Base-by-base conservation (phyloP, 805 yeast genomes). In the Teunomyces stri region DNA sequence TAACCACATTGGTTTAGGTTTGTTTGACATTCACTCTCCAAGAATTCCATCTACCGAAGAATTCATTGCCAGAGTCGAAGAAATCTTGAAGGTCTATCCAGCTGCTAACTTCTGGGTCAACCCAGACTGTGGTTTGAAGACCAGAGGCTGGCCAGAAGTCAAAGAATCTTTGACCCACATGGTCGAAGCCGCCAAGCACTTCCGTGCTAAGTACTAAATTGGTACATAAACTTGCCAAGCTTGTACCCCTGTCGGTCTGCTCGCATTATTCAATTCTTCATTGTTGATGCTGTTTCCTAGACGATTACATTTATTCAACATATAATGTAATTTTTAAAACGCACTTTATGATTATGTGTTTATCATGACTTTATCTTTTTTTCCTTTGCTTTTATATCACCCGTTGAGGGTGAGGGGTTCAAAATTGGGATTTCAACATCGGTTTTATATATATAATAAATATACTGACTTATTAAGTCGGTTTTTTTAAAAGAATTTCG, bases 101-200 rank as follows among this genome's bases (percentile, higher is more conserved):
- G 95, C 94, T 70, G 89, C 88, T 75, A 92, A 91, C 77, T 88
- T 94, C 84, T 94, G 99, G 99, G 96, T 94, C 71, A 94, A 94
- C 95, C 99, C 99, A 69, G 99, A 94, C 81, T 94, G 99, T 85
- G 99, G 99, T 84, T 85, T 94, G 76, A 94, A 94, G 88, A 94
- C 99, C 74, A 91, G 99, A 86, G 96, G 96, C 64, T 94, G 99
- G 99, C 89, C 87, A 64, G 99, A 94, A 84, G 89, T 92, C 65
- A 89, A 78, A 71, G 90, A 85, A 69, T 89, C 96, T 66, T 85
- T 94, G 76, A 88, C 96, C 74, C 88, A 94, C 80, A 94, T 94
- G 99, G 98, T 94, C 72, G 94, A 87, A 61, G 98, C 99, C 69
- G 98, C 98, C 68, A 92, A 94, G 83, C 82, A 81, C 77, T 92